A percentile compares a stretch with the other conserved stretches of the same genome.
Conservation (phyloP, 305 asterid genomes). For the Ilex paraguariensis region DNA sequence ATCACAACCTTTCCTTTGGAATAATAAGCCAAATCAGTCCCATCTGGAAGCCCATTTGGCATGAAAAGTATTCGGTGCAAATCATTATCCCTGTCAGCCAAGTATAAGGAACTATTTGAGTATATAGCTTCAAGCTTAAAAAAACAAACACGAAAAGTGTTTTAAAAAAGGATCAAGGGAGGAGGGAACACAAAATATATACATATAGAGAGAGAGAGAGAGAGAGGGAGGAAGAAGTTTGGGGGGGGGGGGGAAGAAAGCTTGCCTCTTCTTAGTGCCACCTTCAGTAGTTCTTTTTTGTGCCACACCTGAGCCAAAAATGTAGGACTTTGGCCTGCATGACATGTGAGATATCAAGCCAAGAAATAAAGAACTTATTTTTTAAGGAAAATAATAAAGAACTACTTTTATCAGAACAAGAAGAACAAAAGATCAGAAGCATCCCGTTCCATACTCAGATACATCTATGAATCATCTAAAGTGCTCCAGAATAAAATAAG, state of each 20-base stretch:
- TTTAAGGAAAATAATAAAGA: too few relatives aligned
- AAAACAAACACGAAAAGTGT: not conserved
- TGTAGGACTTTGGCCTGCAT: constrained; percentile 34
- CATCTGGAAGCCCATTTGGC: constrained; percentile 99
- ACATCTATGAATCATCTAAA: too few relatives aligned
- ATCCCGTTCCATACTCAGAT: too few relatives aligned
- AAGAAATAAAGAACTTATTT: not conserved
- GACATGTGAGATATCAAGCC: not conserved
- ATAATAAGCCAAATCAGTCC: constrained; percentile 90
- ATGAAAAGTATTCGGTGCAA: constrained; percentile 80
- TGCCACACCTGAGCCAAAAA: constrained; percentile 23
- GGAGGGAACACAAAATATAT: constrained; percentile 5
- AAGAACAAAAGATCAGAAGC: too few relatives aligned
- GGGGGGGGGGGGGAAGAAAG: not conserved
- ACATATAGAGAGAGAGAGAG: not conserved
- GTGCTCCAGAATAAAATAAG: too few relatives aligned
- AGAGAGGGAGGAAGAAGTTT: not conserved
- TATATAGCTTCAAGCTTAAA: constrained; percentile 10
- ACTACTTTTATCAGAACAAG: too few relatives aligned
- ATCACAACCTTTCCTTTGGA: constrained; percentile 91
- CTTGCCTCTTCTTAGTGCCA: constrained; percentile 38
- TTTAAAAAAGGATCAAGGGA: not conserved
- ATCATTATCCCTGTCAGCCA: constrained; percentile 76
- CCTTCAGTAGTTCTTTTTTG: constrained; percentile 30
- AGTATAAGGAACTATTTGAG: not conserved